phyloP scores from a whole-genome alignment of 2,329 filamentous ascomycete species.

The Periconia macrospinosa region DNA sequence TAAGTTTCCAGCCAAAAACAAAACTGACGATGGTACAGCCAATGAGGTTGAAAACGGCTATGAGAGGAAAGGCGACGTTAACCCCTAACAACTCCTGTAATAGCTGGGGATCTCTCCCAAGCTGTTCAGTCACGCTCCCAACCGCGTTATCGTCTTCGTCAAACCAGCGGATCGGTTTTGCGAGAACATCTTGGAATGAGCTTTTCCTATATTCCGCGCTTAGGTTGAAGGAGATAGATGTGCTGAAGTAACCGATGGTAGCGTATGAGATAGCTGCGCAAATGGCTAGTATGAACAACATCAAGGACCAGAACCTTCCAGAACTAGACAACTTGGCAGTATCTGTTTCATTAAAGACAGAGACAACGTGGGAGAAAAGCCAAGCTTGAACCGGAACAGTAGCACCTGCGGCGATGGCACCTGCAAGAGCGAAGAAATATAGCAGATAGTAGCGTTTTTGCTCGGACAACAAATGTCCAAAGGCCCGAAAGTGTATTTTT shows the following conservation, averaged over 20 bases:
- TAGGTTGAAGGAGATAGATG: background rate
- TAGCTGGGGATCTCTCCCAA: background rate
- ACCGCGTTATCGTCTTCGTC: background rate
- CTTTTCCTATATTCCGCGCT: background rate
- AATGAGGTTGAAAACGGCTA: slow-evolving; percentile 61
- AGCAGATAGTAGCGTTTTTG: background rate
- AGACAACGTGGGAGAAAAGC: background rate
- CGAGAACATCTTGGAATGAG: background rate
- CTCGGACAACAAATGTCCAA: background rate
- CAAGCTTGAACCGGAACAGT: background rate
- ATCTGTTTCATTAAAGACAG: background rate
- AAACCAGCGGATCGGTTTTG: slow-evolving; percentile 1
- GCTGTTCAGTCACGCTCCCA: background rate
- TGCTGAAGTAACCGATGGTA: background rate
- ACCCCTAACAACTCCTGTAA: slow-evolving; percentile 4
- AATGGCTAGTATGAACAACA: background rate
- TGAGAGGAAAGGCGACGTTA: slow-evolving; percentile 3
- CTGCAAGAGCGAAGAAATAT: background rate
- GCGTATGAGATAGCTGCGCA: background rate
- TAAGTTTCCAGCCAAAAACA: slow-evolving; percentile 79
- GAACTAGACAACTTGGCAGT: background rate
- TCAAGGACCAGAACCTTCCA: background rate
- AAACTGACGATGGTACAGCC: slow-evolving; percentile 69
- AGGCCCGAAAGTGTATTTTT: background rate
- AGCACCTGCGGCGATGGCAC: background rate